A percentile compares a stretch with the other conserved stretches of the same genome.
Evolutionary conservation across 257 asterid species (phyloP).

Genomic region (Petunia secreta): DNA sequence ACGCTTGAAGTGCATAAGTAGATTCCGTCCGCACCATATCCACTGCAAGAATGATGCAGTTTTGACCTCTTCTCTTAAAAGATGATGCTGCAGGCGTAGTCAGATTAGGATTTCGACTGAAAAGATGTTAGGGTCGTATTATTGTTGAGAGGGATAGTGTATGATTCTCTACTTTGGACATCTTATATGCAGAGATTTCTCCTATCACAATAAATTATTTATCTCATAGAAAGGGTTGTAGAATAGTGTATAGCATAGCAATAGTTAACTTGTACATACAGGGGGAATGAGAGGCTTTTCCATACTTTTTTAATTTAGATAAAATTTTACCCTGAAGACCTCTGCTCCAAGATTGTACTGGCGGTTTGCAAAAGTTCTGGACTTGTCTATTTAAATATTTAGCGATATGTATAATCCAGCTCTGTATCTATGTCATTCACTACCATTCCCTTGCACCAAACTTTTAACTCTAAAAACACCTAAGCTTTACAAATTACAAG

Average conservation of each 20-base stretch:
- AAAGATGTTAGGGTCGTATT: background rate
- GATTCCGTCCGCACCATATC: background rate
- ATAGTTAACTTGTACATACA: background rate
- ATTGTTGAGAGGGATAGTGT: background rate
- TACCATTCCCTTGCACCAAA: background rate
- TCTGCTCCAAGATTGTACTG: background rate
- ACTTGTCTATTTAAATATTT: background rate
- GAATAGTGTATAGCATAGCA: background rate
- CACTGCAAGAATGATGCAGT: background rate
- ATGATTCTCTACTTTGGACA: background rate
- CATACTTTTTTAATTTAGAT: background rate
- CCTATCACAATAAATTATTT: background rate
- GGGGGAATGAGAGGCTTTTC: background rate
- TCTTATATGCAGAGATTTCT: background rate
- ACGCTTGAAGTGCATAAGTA: background rate
- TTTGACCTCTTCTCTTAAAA: background rate
- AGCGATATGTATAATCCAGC: background rate
- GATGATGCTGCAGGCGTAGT: background rate
- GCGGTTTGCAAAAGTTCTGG: background rate
- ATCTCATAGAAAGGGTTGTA: background rate
- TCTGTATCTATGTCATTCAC: background rate
- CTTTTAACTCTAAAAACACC: background rate
- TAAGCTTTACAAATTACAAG: background rate
- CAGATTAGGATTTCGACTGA: slow-evolving; percentile 4
- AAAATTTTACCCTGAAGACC: background rate